Percentiles rank a stretch among this genome's conserved stretches.
Evolutionary conservation across 78 protist genomes (phyloP).

Genomic region (Capsaspora owczarzaki): DNA sequence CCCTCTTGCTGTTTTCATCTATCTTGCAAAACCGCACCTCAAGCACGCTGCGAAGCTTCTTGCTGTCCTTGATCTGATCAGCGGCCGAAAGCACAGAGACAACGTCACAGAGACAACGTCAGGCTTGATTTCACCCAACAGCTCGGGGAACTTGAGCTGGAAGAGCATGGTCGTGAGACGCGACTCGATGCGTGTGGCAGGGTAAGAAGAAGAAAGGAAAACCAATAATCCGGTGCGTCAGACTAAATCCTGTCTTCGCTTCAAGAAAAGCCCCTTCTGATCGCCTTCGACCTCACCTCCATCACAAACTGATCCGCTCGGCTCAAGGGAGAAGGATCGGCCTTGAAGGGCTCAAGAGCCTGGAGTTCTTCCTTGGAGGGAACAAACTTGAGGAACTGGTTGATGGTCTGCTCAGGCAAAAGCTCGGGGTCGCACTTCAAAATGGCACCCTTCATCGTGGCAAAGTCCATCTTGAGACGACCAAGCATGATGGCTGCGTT

Average conservation of each 20-base stretch:
- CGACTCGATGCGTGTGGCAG: neutral
- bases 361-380: neutral
- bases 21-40: neutral
- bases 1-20: too few species aligned
- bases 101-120: neutral
- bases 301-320: neutral
- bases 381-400: neutral
- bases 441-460: neutral
- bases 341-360: neutral
- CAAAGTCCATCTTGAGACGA: conserved; percentile 1
- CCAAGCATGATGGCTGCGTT: conserved; percentile 9
- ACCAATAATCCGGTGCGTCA: too few species aligned
- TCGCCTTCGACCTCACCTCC: neutral
- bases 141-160: neutral
- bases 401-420: neutral
- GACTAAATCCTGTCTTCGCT: too few species aligned
- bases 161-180: neutral
- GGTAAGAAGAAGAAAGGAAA: too few species aligned
- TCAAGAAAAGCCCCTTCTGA: too few species aligned
- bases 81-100: conserved; percentile 1
- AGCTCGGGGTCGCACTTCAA: neutral
- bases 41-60: conserved; percentile 4
- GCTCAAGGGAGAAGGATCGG: neutral
- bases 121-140: neutral
- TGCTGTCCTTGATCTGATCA: conserved; percentile 11